Percentiles rank a stretch among this genome's conserved stretches.
phyloP scores from a whole-genome alignment of 371 early-diverging fungal species.

The Syncephalastrum sp. region DNA sequence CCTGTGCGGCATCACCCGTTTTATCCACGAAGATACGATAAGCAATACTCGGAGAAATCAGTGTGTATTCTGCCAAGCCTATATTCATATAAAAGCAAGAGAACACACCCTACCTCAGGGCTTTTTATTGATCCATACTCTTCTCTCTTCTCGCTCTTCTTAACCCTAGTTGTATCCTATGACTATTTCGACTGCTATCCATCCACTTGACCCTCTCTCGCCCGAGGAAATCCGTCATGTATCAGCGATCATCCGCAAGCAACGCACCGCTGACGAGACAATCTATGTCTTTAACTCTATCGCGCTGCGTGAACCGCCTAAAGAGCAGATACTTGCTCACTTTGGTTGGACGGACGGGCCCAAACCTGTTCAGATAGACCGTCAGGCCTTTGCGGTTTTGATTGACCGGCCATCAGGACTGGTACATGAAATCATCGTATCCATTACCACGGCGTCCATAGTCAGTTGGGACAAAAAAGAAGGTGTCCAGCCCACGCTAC shows the following conservation, averaged over 20 bases:
- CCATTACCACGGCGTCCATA: slow-evolving; percentile 19
- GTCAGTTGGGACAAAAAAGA: slow-evolving; percentile 28
- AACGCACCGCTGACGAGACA: slow-evolving; percentile 5
- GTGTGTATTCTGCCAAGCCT: too few species aligned
- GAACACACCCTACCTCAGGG: too few species aligned
- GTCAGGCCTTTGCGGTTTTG: slow-evolving; percentile 38
- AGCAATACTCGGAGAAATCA: too few species aligned
- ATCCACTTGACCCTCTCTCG: slow-evolving; percentile 39
- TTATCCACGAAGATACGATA: too few species aligned
- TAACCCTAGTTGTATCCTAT: too few species aligned
- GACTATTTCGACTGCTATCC: slow-evolving; percentile 1
- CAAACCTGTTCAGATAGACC: slow-evolving; percentile 26
- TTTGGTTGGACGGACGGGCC: slow-evolving; percentile 34
- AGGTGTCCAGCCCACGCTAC: slow-evolving; percentile 43
- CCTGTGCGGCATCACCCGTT: too few species aligned
- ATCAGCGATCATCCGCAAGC: slow-evolving; percentile 27
- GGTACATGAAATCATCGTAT: slow-evolving; percentile 35
- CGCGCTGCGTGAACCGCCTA: slow-evolving; percentile 37
- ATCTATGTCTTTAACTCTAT: slow-evolving; percentile 39
- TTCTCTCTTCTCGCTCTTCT: too few species aligned
- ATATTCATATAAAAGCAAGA: too few species aligned
- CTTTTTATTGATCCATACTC: too few species aligned
- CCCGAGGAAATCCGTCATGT: slow-evolving; percentile 33
- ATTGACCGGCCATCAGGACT: slow-evolving; percentile 36
- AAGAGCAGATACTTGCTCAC: slow-evolving; percentile 32